A percentile compares a stretch with the other conserved stretches of the same genome.
phyloP scores from a whole-genome alignment of 495 filamentous ascomycete species.

The Penicillium alfredii region DNA sequence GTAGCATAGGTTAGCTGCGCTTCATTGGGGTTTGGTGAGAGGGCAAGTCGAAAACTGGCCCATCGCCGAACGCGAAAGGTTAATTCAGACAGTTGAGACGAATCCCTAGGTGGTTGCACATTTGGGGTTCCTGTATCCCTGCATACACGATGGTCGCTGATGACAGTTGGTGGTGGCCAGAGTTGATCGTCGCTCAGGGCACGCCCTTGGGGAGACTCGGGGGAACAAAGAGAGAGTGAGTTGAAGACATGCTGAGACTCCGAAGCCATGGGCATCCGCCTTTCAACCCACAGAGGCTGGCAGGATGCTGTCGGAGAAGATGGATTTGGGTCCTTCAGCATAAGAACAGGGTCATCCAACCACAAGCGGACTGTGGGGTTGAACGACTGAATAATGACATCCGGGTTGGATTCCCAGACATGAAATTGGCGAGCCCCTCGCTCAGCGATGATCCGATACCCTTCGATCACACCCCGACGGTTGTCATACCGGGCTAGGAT shows the following conservation, averaged over 20 bases:
- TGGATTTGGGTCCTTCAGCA: constrained; percentile 41
- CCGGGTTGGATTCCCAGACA: constrained; percentile 56
- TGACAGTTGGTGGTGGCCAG: constrained; percentile 74
- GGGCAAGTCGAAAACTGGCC: constrained; percentile 48
- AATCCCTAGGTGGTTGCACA: constrained; percentile 28
- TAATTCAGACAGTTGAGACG: constrained; percentile 51
- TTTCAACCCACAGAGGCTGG: constrained; percentile 26
- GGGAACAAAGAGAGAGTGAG: constrained; percentile 39
- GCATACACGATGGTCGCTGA: constrained; percentile 39
- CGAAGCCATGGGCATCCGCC: constrained; percentile 50
- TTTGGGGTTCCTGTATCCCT: constrained; percentile 25
- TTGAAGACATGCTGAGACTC: constrained; percentile 41
- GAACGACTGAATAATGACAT: constrained; percentile 72
- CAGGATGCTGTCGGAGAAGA: constrained; percentile 18
- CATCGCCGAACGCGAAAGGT: constrained; percentile 71
- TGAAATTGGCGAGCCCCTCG: constrained; percentile 45
- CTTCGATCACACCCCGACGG: constrained; percentile 68
- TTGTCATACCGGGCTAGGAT: constrained; percentile 69
- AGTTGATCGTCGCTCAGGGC: constrained; percentile 36
- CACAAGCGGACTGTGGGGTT: constrained; percentile 62
- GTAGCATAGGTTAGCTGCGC: constrained; percentile 71
- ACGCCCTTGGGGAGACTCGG: constrained; percentile 26
- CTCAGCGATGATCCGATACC: constrained; percentile 67
- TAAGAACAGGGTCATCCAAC: constrained; percentile 62
- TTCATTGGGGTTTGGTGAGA: constrained; percentile 49